phyloP scores from a whole-genome alignment of 73 alveolate species.

The Paramecium caudatum region DNA sequence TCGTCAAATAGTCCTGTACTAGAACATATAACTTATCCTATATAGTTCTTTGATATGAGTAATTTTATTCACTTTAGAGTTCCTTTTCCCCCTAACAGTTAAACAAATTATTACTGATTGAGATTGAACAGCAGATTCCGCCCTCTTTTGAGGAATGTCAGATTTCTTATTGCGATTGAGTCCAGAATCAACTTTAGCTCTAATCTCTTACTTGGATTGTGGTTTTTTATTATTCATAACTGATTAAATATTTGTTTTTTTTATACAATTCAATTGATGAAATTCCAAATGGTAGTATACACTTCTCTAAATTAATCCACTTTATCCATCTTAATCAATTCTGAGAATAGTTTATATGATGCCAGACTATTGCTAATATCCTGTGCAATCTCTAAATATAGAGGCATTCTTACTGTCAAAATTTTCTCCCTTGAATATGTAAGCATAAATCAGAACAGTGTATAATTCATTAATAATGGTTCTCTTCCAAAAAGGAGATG shows the following conservation, averaged over 20 bases:
- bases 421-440: slow-evolving; percentile 41
- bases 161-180: neutral
- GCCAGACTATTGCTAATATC: slow-evolving; percentile 14
- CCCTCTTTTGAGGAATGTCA: neutral
- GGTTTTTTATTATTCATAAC: neutral
- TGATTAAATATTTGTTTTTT: neutral
- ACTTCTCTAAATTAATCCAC: slow-evolving; percentile 50
- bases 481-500: slow-evolving; percentile 54
- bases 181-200: neutral
- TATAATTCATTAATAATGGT: slow-evolving; percentile 38
- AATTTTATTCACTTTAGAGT: neutral
- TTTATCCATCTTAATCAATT: slow-evolving; percentile 9
- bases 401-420: slow-evolving; percentile 34
- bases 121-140: slow-evolving; percentile 54
- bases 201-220: neutral
- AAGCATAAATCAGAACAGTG: slow-evolving; percentile 30
- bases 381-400: neutral
- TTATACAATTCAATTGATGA: slow-evolving; percentile 45
- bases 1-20: slow-evolving; percentile 91
- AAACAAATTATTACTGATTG: neutral
- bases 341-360: slow-evolving; percentile 47
- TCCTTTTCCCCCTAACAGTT: slow-evolving; percentile 63
- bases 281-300: slow-evolving; percentile 60
- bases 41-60: neutral
- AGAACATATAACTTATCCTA: slow-evolving; percentile 36